A percentile compares a stretch with the other conserved stretches of the same genome.
Evolutionary conservation across 495 filamentous ascomycete species (phyloP).

Genomic region (Bacidia gigantensis): DNA sequence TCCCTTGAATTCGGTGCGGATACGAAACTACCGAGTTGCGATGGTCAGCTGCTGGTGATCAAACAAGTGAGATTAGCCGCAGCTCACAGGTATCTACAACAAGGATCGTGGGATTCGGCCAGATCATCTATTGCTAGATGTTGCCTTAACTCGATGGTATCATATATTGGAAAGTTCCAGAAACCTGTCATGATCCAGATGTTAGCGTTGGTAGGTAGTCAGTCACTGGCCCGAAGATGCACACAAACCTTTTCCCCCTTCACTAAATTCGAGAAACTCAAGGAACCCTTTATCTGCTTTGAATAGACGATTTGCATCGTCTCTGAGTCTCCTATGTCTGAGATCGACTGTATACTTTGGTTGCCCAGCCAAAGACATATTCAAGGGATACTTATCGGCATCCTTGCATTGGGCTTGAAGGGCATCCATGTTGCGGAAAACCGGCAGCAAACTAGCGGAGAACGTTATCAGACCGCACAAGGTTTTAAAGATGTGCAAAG

Average conservation of each 20-base stretch:
- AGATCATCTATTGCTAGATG: not conserved
- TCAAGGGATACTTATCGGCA: not conserved
- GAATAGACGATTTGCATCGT: not conserved
- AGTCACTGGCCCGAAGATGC: too few relatives aligned
- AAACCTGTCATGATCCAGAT: too few relatives aligned
- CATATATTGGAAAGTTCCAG: not conserved
- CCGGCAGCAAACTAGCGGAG: too few relatives aligned
- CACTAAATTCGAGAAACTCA: not conserved
- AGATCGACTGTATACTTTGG: not conserved
- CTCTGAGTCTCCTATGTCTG: not conserved
- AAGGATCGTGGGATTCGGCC: not conserved
- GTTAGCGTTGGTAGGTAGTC: too few relatives aligned
- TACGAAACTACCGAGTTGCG: slow-evolving; percentile 19
- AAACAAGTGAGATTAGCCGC: not conserved
- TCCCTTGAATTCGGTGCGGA: slow-evolving; percentile 22
- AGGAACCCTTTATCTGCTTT: not conserved
- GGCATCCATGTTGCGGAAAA: not conserved
- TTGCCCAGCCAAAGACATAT: not conserved
- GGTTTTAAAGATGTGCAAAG: too few relatives aligned
- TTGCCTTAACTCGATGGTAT: not conserved
- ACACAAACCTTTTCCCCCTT: not conserved
- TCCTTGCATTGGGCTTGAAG: not conserved
- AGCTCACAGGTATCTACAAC: slow-evolving; percentile 2
- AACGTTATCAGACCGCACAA: too few relatives aligned
- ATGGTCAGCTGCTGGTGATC: not conserved